A percentile compares a stretch with the other conserved stretches of the same genome.
Evolutionary conservation across 305 asterid species (phyloP).

Genomic region (Solanum hybrid): DNA sequence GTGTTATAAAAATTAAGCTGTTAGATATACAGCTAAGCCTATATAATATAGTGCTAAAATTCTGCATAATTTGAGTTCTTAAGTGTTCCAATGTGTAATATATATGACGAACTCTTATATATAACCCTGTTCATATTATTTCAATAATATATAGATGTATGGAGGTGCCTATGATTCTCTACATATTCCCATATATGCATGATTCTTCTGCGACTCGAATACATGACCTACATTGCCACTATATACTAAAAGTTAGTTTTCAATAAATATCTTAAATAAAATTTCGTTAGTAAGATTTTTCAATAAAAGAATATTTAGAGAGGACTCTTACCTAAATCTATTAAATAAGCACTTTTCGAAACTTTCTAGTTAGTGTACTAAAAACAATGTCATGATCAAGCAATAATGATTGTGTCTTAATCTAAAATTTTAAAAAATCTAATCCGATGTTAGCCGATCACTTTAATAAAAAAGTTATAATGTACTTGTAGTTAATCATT

Average conservation of each 20-base stretch:
- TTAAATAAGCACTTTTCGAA: neutral
- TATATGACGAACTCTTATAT: neutral
- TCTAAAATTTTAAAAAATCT: neutral
- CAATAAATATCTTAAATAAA: neutral
- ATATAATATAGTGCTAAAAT: neutral
- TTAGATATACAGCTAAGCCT: neutral
- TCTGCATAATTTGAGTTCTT: neutral
- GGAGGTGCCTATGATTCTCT: neutral
- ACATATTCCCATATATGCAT: neutral
- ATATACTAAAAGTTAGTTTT: neutral
- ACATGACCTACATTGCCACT: neutral
- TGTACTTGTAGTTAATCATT: conserved; percentile 2
- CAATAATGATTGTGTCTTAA: neutral
- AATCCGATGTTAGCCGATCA: neutral
- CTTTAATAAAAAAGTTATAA: neutral
- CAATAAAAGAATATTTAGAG: neutral
- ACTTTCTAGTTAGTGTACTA: neutral
- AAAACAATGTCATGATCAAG: neutral
- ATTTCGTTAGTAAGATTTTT: neutral
- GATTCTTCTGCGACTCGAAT: neutral
- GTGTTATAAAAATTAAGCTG: neutral
- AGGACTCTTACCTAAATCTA: neutral
- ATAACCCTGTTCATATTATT: conserved; percentile 4
- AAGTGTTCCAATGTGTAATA: conserved; percentile 1
- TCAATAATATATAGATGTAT: neutral